phyloP scores from a whole-genome alignment of 257 asterid species.

The Primulina tabacum region DNA sequence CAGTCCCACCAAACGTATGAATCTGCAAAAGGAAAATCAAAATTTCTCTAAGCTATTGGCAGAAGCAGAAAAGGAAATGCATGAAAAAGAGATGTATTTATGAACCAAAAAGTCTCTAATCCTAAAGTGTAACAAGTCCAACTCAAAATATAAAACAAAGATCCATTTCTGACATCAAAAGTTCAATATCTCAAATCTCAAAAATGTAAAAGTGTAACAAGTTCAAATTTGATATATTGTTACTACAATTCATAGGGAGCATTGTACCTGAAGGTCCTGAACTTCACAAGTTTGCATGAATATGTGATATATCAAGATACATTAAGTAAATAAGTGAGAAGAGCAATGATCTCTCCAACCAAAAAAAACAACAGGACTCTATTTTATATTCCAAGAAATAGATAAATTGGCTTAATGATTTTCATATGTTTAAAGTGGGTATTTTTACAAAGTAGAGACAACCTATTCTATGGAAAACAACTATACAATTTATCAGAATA shows the following conservation, averaged over 20 bases:
- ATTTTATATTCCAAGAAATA: slow-evolving; percentile 8
- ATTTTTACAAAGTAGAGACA: no score
- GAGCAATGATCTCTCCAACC: not conserved
- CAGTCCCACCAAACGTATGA: slow-evolving; percentile 99
- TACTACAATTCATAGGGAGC: no score
- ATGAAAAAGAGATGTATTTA: not conserved
- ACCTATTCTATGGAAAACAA: no score
- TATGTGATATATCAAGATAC: not conserved
- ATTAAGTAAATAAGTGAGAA: not conserved
- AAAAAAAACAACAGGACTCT: not conserved
- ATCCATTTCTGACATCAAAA: no score
- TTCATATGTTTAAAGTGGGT: no score
- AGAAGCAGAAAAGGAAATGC: slow-evolving; percentile 20
- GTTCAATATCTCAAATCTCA: no score
- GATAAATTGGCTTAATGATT: no score
- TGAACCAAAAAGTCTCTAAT: slow-evolving; percentile 2
- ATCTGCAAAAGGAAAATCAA: slow-evolving; percentile 47
- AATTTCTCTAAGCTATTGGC: slow-evolving; percentile 26
- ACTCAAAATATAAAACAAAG: no score
- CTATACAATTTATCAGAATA: no score
- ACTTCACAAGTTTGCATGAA: not conserved
- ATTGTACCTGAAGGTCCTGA: not conserved
- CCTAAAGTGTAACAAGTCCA: not conserved
- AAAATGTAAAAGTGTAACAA: no score
- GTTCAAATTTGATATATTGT: no score